Evolutionary conservation across 2,329 filamentous ascomycete species (phyloP), one percentile per base, ranked within the genome.

Genomic region (Pseudogymnoascus sp.): DNA sequence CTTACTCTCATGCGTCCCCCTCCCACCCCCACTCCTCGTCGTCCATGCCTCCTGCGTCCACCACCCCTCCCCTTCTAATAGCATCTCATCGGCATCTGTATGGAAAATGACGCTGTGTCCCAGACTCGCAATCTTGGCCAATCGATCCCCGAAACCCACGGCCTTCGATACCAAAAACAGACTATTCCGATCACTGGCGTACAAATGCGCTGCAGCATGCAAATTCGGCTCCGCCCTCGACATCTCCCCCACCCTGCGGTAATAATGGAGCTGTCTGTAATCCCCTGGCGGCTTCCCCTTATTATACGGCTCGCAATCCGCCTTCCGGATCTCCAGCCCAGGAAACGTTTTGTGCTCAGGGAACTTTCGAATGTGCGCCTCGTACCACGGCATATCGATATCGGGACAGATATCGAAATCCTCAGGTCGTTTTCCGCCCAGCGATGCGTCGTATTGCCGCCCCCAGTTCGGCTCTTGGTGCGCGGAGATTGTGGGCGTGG

Each of bases 131-230:
- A 82, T 79, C 21, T 75, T 74, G 0, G 70, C 72, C 64, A 74
- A 77, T 6, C 71, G 66, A 38, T 75, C 71, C 23, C 72, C 74
- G 23, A 78, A 71, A 0, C 77, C 77, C n/a, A 81, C 69, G 15
- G 81, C 78, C 21, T 80, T 80, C 2, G 80, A 75, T 1, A 83
- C 77, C 50, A 83, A 71, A 70, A 80, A 79, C 11, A 84, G 72
- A 17, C 79, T 80, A 63, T 85, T 85, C 23, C 79, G 77, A 67
- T 85, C 83, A 35, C 79, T 81, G 0, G 82, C 79, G 68, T 83
- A 85, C 46, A 84, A 73, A 70, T 86, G 83, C 2, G 81, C 82
- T 67, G 80, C 83, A 0, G 82, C 79, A 66, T 85, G 82, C 17
- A 85, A 70, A 66, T 85, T 85, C 33, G 81, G 77, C 60, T 70